These are phyloP conservation scores for Tricholoma furcatifolium DNA, from an alignment of 768 basidiomycete species.

Conservation along the genomic window DNA sequence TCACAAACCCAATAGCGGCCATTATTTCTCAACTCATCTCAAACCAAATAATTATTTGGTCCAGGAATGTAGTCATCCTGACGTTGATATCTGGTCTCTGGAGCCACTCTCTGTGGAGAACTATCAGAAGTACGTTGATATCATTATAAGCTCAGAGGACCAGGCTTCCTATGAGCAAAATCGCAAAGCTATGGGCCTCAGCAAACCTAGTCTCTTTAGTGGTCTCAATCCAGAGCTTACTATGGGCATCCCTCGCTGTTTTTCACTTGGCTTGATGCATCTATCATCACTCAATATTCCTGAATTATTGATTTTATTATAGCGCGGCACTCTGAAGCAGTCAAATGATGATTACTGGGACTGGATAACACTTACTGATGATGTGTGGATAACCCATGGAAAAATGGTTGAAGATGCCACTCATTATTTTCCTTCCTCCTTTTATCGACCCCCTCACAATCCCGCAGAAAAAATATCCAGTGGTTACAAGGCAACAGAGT, in stretches of 20 bases:
- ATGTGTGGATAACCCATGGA: conserved; percentile 3
- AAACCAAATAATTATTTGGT: neutral
- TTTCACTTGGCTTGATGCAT: conserved; percentile 9
- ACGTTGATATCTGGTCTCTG: neutral
- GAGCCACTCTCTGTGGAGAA: neutral
- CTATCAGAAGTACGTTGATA: neutral
- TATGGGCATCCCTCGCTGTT: conserved; percentile 8
- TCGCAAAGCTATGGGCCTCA: neutral
- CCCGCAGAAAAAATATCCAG: conserved; percentile 28
- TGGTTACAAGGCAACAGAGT: conserved; percentile 30
- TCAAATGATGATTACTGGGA: neutral
- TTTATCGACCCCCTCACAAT: conserved; percentile 27
- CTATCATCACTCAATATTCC: neutral
- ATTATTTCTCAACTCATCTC: too few relatives aligned
- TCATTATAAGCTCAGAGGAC: neutral
- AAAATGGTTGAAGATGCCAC: neutral
- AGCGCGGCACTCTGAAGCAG: neutral
- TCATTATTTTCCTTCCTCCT: conserved; percentile 13
- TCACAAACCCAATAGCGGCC: too few relatives aligned
- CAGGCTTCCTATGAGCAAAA: neutral
- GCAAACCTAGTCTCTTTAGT: conserved; percentile 3
- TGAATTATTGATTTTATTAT: neutral
- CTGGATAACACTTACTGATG: neutral
- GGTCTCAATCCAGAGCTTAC: neutral
- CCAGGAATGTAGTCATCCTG: neutral